A percentile compares a stretch with the other conserved stretches of the same genome.
These are phyloP conservation scores for Lyophyllum semitale DNA, from an alignment of 768 basidiomycete genomes.

Conservation along the genomic window DNA sequence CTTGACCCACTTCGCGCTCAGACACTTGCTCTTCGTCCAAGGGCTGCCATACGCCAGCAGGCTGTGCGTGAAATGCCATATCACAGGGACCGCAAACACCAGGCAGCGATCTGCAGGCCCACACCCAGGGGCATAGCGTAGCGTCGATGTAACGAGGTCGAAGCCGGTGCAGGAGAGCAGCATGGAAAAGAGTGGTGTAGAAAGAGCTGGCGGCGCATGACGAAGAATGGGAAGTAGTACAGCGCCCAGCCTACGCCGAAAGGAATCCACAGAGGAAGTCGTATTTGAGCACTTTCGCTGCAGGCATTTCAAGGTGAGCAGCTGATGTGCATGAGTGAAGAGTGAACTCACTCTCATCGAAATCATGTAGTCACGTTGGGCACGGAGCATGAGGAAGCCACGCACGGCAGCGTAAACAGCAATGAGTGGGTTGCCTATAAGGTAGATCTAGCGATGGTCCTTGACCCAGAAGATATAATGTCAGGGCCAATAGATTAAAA, in stretches of 20 bases:
- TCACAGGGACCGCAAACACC: slow-evolving; percentile 69
- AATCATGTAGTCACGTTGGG: slow-evolving; percentile 91
- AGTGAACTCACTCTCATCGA: slow-evolving; percentile 77
- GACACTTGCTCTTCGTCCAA: slow-evolving; percentile 86
- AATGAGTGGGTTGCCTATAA: slow-evolving; percentile 91
- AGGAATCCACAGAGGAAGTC: slow-evolving; percentile 90
- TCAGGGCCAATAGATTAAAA: slow-evolving; percentile 13
- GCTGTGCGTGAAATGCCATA: slow-evolving; percentile 78
- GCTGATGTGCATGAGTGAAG: not conserved
- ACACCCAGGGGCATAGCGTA: slow-evolving; percentile 78
- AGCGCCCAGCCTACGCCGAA: slow-evolving; percentile 87
- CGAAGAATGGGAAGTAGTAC: slow-evolving; percentile 96
- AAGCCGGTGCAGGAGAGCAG: slow-evolving; percentile 77
- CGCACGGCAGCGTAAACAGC: slow-evolving; percentile 67
- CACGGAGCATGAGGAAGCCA: slow-evolving; percentile 81
- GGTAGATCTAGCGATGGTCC: slow-evolving; percentile 93
- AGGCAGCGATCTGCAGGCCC: slow-evolving; percentile 78
- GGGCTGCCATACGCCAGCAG: slow-evolving; percentile 81
- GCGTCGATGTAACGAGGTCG: slow-evolving; percentile 79
- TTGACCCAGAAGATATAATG: slow-evolving; percentile 85
- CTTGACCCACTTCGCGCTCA: slow-evolving; percentile 80
- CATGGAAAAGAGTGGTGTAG: slow-evolving; percentile 93
- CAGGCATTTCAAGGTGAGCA: not conserved
- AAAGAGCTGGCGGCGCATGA: slow-evolving; percentile 97
- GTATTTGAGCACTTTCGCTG: slow-evolving; percentile 91